phyloP scores from a whole-genome alignment of 176 grass and related monocot genomes.

The Panicum miliaceum region DNA sequence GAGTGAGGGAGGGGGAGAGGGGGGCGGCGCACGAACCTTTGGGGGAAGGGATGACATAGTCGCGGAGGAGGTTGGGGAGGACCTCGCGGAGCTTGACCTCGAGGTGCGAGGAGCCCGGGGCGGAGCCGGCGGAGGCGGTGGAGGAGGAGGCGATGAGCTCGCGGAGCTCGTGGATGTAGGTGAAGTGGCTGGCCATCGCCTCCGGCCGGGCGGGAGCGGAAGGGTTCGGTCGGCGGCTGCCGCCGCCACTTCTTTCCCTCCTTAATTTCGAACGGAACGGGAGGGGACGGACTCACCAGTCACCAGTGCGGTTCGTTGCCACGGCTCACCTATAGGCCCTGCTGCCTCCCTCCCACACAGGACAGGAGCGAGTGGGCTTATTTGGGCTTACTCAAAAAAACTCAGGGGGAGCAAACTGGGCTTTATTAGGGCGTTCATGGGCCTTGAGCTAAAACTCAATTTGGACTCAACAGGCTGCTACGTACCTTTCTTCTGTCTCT shows the following conservation, averaged over 20 bases:
- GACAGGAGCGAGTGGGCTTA: background rate
- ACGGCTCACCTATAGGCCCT: no score
- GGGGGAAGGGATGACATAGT: conserved; percentile 66
- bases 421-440: no score
- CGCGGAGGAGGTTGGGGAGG: conserved; percentile 83
- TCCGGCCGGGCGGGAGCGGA: conserved; percentile 2
- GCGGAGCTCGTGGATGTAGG: conserved; percentile 75
- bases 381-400: no score
- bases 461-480: no score
- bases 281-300: no score
- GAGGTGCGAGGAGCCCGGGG: conserved; percentile 51
- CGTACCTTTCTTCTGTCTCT: no score
- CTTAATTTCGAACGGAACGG: conserved; percentile 37
- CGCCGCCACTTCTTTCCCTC: conserved; percentile 7
- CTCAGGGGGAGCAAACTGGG: no score
- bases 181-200: conserved; percentile 62
- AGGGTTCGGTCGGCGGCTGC: background rate
- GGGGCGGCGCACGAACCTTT: conserved; percentile 35
- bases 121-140: conserved; percentile 32
- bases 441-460: no score
- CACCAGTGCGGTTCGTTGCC: no score
- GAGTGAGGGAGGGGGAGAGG: background rate
- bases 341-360: no score
- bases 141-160: conserved; percentile 64
- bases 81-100: conserved; percentile 81